Base-by-base conservation (phyloP, 495 filamentous ascomycete species). In the Penicillium pancosmium region DNA sequence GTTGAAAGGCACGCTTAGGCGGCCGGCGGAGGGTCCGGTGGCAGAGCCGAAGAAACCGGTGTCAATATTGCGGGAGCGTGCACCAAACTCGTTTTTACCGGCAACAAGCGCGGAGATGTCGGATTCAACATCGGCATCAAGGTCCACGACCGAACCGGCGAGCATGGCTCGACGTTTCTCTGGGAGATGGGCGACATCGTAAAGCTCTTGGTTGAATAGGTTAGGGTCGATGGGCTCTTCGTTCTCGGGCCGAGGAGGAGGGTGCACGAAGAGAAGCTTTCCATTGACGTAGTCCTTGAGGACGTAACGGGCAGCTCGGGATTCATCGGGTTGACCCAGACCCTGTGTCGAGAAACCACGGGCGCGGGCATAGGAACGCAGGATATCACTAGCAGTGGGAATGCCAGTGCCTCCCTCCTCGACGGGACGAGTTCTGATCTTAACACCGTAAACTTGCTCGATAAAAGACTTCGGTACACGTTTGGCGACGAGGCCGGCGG, bases 241-340 rank as follows among this genome's bases (percentile, higher is more conserved):
- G n/a, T 72, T 75, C 41, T 77, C 73, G 1, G 59, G 51, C 2
- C 59, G 54, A 1, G 91, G 92, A 0, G 95, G 95, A 13, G 95
- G 93, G 64, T 93, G 86, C 64, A 90, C 91, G 80, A 89, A 98
- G 8, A 97, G 83, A 3, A 99, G 84, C 73, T 96, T 97, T 55
- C 95, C 95, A 67, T 86, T 95, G 56, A 99, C 94, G 65, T 97
- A 98, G 77, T 99, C 95, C 72, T 99, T 99, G 16, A 99, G 83
- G 13, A 99, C 78, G 58, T 90, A 90, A 52, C 95, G 83, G 1
- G 93, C 94, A 7, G 94, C 95, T 58, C 95, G 82, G 2, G 91
- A 93, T 76, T 96, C 91, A 68, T 99, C 94, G 12, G 95, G 93
- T 58, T 92, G 87, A 12, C 95, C 94, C 25, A 88, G 85, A 56